Evolutionary conservation across 2,329 filamentous ascomycete species (phyloP), one percentile per base, ranked within the genome.

Genomic region (Claviceps spartinae): DNA sequence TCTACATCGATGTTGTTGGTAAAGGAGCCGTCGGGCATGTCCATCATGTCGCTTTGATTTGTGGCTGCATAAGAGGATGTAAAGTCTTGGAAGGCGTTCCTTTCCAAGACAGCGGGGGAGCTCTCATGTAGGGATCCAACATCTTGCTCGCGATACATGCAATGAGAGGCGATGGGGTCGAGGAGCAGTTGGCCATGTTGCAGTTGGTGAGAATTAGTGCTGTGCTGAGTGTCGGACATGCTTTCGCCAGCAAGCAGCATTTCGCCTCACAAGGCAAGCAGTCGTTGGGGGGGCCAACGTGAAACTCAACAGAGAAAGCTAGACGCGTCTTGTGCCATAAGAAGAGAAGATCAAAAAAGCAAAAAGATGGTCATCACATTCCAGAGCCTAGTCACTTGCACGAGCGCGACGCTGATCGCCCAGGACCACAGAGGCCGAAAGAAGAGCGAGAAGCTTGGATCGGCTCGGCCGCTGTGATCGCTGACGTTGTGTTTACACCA

Each of bases 71-170:
- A 79, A 3, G 73, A 60, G 59, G 79, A 80, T 55, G 68, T 67
- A 59, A 80, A 81, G 48, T 75, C 73, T 13, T 72, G 64, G 38
- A 79, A 81, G 48, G 74, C 72, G 16, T 72, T 64, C 37, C 68
- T 58, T 56, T 76, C 72, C 59, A 76, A 71, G 59, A 73, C 60
- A 56, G 58, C 52, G 37, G 57, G 52, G 36, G 57, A 54, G 30
- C 49, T 54, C 48, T 57, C 55, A 38, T 59, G 57, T 51, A 61
- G 55, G 53, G 55, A 52, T 42, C 55, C 52, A 53, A 59, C 55
- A 50, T 55, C 53, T 34, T 47, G 56, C 14, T 52, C 53, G 30
- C 54, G 58, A 53, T 61, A 63, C 20, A 62, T 52, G 42, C 38
- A 51, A 50, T 61, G 62, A 45, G 59, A 57, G 40, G 54, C 47